Conservation (phyloP, 345 rosid genomes). For the Anastatica hierochuntica region DNA sequence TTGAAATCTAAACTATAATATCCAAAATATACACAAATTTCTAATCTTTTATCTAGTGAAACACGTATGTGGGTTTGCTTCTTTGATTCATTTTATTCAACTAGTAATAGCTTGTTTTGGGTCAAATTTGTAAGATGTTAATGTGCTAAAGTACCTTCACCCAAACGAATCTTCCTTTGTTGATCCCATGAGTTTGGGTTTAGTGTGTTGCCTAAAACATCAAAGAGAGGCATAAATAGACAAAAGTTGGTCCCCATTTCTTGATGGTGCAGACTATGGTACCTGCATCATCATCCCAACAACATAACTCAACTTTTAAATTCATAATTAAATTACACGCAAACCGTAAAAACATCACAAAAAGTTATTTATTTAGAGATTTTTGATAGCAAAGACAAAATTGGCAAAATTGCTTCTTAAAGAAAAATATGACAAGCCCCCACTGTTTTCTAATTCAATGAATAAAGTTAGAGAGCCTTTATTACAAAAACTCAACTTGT, state of each 20-base stretch:
- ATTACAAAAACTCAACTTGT: not conserved
- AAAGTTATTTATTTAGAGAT: not conserved
- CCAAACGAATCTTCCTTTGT: slow-evolving; percentile 40
- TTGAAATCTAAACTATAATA: too few species aligned
- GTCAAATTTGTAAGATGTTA: too few species aligned
- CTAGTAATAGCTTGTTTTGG: not conserved
- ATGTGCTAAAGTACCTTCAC: too few species aligned
- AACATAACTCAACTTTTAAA: too few species aligned
- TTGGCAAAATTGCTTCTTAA: not conserved
- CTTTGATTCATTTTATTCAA: too few species aligned
- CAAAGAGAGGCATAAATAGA: slow-evolving; percentile 92
- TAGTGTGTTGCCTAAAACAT: slow-evolving; percentile 61
- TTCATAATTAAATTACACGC: too few species aligned
- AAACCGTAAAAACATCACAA: not conserved
- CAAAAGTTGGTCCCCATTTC: slow-evolving; percentile 79
- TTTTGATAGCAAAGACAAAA: not conserved
- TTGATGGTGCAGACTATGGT: slow-evolving; percentile 77
- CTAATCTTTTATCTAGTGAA: too few species aligned
- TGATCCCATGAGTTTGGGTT: slow-evolving; percentile 65
- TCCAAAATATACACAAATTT: too few species aligned
- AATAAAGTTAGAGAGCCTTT: not conserved
- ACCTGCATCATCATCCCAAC: slow-evolving; percentile 36
- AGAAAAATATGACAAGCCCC: not conserved
- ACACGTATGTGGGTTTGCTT: too few species aligned
- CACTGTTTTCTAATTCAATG: not conserved